These are phyloP conservation scores for Chalaropsis ovoidea DNA, from an alignment of 2,329 filamentous ascomycete species.

Conservation along the genomic window DNA sequence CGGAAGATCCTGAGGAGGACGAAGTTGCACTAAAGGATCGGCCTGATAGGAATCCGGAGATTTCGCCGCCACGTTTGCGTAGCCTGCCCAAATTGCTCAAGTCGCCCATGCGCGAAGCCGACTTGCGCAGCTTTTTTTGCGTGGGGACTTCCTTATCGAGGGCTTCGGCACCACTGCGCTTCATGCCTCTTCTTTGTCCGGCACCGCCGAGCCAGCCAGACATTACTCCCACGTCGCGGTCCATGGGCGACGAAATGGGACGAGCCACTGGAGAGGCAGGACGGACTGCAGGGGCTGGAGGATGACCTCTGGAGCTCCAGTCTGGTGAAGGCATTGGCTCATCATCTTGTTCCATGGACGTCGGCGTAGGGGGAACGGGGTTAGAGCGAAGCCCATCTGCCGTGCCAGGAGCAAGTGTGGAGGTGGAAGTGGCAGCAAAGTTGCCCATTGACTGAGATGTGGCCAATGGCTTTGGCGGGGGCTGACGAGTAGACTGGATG, in stretches of 20 bases:
- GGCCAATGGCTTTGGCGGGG: conserved; percentile 28
- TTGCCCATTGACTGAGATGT: conserved; percentile 23
- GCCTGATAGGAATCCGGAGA: conserved; percentile 25
- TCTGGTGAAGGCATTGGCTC: conserved; percentile 18
- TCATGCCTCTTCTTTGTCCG: conserved; percentile 39
- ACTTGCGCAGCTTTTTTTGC: conserved; percentile 46
- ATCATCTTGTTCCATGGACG: conserved; percentile 18
- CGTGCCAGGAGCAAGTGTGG: conserved; percentile 17
- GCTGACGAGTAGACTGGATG: conserved; percentile 47
- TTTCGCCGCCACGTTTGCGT: conserved; percentile 29
- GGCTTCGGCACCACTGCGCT: conserved; percentile 38
- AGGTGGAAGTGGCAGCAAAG: conserved; percentile 23
- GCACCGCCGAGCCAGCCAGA: conserved; percentile 14
- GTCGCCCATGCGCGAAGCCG: conserved; percentile 37
- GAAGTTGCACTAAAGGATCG: conserved; percentile 27
- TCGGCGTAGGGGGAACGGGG: conserved; percentile 24
- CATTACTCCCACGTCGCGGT: conserved; percentile 21
- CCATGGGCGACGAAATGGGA: conserved; percentile 28
- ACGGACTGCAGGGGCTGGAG: conserved; percentile 25
- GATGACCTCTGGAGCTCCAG: conserved; percentile 26
- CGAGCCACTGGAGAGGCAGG: conserved; percentile 19
- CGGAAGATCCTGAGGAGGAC: conserved; percentile 28
- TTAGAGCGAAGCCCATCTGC: conserved; percentile 22
- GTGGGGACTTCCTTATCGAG: conserved; percentile 31
- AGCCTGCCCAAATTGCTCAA: conserved; percentile 34